A percentile compares a stretch with the other conserved stretches of the same genome.
These are phyloP conservation scores for Caryopteris hybrid DNA, from an alignment of 305 asterid species.

Conservation along the genomic window DNA sequence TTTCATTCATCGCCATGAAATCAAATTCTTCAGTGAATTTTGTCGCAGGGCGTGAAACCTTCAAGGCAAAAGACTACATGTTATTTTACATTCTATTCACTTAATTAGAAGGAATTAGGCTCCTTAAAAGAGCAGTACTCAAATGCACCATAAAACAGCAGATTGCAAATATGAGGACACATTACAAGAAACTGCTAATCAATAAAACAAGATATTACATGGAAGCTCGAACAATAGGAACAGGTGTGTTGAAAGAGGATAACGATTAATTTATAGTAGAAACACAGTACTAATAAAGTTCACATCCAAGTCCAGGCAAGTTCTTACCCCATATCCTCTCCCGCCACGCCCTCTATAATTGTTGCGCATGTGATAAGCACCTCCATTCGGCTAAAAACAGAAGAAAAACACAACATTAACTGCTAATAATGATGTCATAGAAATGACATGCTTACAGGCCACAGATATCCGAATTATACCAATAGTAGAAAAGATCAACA, in stretches of 20 bases:
- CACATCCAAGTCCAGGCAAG: background rate
- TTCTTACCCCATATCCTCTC: constrained; percentile 75
- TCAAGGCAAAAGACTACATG: constrained; percentile 20
- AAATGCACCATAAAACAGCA: background rate
- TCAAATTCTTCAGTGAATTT: constrained; percentile 88
- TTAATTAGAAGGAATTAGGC: background rate
- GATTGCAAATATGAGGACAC: too few relatives aligned
- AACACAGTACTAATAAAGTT: background rate
- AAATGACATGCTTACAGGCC: background rate
- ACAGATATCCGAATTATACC: background rate
- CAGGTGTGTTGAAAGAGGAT: background rate
- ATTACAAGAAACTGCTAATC: background rate
- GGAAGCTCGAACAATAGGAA: background rate
- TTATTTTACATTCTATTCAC: background rate
- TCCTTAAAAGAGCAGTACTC: background rate
- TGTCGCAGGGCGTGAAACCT: constrained; percentile 57
- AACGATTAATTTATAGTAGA: background rate
- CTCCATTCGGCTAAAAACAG: constrained; percentile 63
- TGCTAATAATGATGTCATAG: background rate
- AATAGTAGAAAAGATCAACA: background rate
- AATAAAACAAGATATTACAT: background rate
- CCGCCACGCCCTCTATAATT: constrained; percentile 93
- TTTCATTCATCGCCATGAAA: constrained; percentile 94
- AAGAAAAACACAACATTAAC: background rate
- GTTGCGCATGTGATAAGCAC: constrained; percentile 49